phyloP scores from a whole-genome alignment of 495 filamentous ascomycete species.

The Haplographium delicatum region DNA sequence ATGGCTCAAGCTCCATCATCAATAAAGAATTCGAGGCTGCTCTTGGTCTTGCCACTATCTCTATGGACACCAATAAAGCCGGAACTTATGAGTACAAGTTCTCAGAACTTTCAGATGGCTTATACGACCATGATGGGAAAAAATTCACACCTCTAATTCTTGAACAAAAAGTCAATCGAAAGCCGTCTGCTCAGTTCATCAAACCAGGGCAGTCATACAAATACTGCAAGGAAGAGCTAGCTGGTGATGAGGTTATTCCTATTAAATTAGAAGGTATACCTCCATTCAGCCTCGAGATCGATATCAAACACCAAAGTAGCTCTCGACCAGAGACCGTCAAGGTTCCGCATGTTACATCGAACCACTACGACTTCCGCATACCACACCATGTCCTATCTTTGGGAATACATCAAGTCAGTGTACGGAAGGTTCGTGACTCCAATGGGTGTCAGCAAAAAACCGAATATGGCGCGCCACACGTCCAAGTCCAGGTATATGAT shows the following conservation, averaged over 20 bases:
- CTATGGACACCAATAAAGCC: slow-evolving; percentile 76
- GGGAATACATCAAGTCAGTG: slow-evolving; percentile 77
- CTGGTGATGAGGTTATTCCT: slow-evolving; percentile 77
- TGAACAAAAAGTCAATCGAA: slow-evolving; percentile 74
- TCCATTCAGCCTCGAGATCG: slow-evolving; percentile 84
- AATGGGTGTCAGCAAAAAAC: slow-evolving; percentile 73
- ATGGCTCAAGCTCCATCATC: slow-evolving; percentile 53
- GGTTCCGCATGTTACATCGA: slow-evolving; percentile 67
- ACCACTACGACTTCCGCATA: slow-evolving; percentile 72
- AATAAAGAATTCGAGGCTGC: slow-evolving; percentile 66
- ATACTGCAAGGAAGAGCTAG: slow-evolving; percentile 81
- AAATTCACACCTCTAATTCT: slow-evolving; percentile 61
- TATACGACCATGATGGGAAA: slow-evolving; percentile 69
- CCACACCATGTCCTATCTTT: slow-evolving; percentile 76
- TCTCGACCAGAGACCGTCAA: slow-evolving; percentile 73
- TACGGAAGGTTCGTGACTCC: slow-evolving; percentile 82
- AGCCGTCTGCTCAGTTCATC: slow-evolving; percentile 72
- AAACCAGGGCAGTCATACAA: slow-evolving; percentile 92
- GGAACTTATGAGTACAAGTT: slow-evolving; percentile 85
- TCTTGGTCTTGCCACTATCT: slow-evolving; percentile 63
- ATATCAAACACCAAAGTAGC: slow-evolving; percentile 83
- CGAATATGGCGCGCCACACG: slow-evolving; percentile 60
- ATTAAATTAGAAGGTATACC: slow-evolving; percentile 76
- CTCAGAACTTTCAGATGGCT: slow-evolving; percentile 67
- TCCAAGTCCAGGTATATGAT: slow-evolving; percentile 85